Percentiles rank a stretch among this genome's conserved stretches.
Conservation (phyloP, 1,284 basidiomycete genomes). For the Dichomitus squalens region DNA sequence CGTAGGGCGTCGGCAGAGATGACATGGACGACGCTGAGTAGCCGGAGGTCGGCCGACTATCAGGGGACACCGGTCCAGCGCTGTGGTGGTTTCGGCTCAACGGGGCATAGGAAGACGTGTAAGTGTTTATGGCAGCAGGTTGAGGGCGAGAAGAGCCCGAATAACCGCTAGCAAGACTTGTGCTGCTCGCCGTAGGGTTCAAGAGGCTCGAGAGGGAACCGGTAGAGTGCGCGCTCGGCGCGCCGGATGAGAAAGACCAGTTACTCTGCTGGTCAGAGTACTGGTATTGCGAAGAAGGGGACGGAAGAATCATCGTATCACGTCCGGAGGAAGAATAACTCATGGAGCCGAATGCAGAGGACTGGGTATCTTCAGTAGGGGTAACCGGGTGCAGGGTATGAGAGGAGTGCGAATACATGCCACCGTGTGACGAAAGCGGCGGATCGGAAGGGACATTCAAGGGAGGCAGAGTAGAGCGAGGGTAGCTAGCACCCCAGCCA, state of each 20-base stretch:
- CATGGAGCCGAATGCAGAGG: constrained; percentile 57
- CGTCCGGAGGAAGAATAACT: constrained; percentile 47
- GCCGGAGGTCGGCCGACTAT: constrained; percentile 79
- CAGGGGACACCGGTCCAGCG: constrained; percentile 74
- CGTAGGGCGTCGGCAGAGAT: constrained; percentile 61
- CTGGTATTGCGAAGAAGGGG: constrained; percentile 56
- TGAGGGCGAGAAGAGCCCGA: constrained; percentile 28
- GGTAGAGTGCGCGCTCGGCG: constrained; percentile 59
- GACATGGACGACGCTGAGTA: constrained; percentile 81
- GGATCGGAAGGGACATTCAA: constrained; percentile 78
- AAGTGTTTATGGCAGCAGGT: constrained; percentile 67
- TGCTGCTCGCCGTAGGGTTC: constrained; percentile 58
- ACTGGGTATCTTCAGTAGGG: constrained; percentile 65
- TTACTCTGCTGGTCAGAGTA: constrained; percentile 54
- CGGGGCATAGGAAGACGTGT: constrained; percentile 62
- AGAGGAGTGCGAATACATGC: constrained; percentile 54
- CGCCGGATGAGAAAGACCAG: constrained; percentile 64
- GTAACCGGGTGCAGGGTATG: constrained; percentile 67
- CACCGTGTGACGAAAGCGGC: constrained; percentile 52
- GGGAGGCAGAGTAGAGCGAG: constrained; percentile 73
- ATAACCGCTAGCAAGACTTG: constrained; percentile 46
- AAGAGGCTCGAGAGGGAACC: constrained; percentile 77
- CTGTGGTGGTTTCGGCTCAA: constrained; percentile 64
- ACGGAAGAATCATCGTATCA: constrained; percentile 44
- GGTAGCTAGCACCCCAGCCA: constrained; percentile 62